Evolutionary conservation across 164 flowering plant genomes (phyloP).

Genomic region (Dillenia turbinata): DNA sequence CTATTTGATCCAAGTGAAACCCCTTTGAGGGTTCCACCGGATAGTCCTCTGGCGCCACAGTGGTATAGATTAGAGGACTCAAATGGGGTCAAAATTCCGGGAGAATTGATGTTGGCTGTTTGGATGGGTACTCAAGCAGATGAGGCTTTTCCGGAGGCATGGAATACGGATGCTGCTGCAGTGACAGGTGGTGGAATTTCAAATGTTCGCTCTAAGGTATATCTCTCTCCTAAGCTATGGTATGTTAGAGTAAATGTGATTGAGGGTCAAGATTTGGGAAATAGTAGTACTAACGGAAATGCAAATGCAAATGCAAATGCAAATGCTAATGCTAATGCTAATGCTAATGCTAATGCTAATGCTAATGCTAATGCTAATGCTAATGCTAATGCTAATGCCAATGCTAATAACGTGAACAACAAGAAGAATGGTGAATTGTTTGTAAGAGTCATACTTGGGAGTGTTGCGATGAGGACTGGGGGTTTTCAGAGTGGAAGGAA

Average conservation of each 20-base stretch:
- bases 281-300: conserved; percentile 19
- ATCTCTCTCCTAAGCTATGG: conserved; percentile 57
- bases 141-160: conserved; percentile 36
- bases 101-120: conserved; percentile 57
- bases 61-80: conserved; percentile 50
- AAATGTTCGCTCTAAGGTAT: conserved; percentile 44
- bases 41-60: conserved; percentile 57
- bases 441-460: conserved; percentile 36
- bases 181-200: conserved; percentile 25
- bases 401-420: conserved; percentile 12
- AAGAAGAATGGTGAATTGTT: conserved; percentile 1
- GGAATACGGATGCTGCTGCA: conserved; percentile 28
- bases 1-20: conserved; percentile 41
- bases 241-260: conserved; percentile 51
- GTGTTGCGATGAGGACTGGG: conserved; percentile 26
- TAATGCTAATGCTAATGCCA: conserved; percentile 9
- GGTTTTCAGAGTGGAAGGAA: conserved; percentile 19
- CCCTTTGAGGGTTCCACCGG: conserved; percentile 54
- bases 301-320: conserved; percentile 3
- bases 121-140: conserved; percentile 76
- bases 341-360: conserved; percentile 26
- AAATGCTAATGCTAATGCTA: conserved; percentile 14
- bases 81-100: conserved; percentile 31
- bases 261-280: conserved; percentile 49
- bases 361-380: not conserved